Evolutionary conservation across 306 rosid genomes (phyloP).

Genomic region (Vigna reflexopilosa): DNA sequence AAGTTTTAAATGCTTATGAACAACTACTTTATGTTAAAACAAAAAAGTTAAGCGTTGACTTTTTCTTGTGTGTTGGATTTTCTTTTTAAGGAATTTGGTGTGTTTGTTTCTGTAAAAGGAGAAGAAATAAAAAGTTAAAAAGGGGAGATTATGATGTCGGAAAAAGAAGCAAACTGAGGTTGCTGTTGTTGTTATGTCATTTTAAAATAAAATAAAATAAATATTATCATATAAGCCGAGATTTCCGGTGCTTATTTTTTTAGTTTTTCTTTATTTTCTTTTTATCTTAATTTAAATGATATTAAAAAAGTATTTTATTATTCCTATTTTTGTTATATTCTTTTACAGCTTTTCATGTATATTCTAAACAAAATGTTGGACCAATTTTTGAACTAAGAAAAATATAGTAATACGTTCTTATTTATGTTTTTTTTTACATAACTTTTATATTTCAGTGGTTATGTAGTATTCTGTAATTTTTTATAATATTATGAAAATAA

Average conservation of each 20-base stretch:
- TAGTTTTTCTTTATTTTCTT: no score
- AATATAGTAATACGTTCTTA: no score
- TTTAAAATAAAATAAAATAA: no score
- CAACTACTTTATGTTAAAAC: neutral
- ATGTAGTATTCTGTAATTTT: no score
- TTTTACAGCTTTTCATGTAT: neutral
- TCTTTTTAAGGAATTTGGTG: neutral
- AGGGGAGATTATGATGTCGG: neutral
- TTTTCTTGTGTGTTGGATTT: neutral
- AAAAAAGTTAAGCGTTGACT: neutral
- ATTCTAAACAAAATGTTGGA: neutral
- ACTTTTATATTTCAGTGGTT: no score
- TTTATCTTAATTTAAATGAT: neutral
- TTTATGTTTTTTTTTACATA: no score
- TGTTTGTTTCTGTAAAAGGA: neutral
- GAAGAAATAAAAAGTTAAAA: neutral
- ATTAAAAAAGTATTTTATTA: neutral
- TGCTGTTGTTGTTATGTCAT: no score
- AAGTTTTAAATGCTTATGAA: neutral
- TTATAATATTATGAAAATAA: no score
- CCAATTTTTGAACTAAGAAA: no score
- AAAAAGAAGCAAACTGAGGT: neutral
- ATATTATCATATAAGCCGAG: neutral
- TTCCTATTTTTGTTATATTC: neutral
- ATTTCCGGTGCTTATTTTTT: neutral